Percentiles rank a stretch among this genome's conserved stretches.
Conservation (phyloP, 306 rosid genomes). For the Cucurbita maxima region DNA sequence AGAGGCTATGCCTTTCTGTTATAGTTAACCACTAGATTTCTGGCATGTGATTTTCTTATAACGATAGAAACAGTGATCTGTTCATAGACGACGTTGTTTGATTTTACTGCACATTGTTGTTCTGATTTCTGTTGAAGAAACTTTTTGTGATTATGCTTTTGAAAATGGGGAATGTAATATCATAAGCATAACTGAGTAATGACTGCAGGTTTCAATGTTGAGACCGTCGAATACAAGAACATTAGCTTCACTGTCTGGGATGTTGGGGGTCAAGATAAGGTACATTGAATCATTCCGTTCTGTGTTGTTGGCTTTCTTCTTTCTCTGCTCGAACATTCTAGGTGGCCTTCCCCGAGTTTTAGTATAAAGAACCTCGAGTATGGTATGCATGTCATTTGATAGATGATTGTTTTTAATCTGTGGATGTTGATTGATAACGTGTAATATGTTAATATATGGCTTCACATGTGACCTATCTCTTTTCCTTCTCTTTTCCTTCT, state of each 20-base stretch:
- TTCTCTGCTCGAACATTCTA: neutral
- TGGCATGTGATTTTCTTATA: neutral
- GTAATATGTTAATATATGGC: neutral
- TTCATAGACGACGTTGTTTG: neutral
- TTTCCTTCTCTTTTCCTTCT: neutral
- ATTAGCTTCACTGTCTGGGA: slow-evolving; percentile 97
- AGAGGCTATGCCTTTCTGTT: neutral
- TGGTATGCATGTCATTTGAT: neutral
- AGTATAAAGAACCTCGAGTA: neutral
- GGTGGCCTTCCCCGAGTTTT: neutral
- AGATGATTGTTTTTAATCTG: neutral
- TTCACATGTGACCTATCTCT: neutral
- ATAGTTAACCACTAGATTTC: neutral
- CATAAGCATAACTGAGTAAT: neutral
- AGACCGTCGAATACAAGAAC: slow-evolving; percentile 95
- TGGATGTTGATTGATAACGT: neutral
- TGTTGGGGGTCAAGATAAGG: slow-evolving; percentile 97
- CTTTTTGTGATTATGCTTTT: neutral
- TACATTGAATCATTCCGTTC: neutral
- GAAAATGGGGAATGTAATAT: neutral
- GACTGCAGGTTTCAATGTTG: slow-evolving; percentile 55
- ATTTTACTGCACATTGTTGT: neutral
- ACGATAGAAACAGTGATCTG: neutral
- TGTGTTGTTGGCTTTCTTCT: neutral
- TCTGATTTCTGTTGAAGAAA: neutral